Conservation (phyloP, 495 filamentous ascomycete species). For the Pyrenula massariospora region DNA sequence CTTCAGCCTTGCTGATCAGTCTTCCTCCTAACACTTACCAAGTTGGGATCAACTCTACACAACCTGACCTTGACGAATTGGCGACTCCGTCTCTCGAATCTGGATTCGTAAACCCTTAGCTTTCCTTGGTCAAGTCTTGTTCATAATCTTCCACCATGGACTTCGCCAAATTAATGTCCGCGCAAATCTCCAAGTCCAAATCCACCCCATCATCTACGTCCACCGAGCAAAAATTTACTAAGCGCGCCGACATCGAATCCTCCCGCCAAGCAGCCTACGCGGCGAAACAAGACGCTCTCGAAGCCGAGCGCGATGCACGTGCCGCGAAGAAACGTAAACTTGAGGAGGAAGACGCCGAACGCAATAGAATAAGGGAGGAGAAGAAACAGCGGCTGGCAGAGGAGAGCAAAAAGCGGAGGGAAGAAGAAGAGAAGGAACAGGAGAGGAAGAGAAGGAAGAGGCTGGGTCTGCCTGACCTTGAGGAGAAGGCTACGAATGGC, state of each 20-base stretch:
- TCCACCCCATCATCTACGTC: conserved; percentile 20
- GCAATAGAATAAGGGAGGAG: conserved; percentile 57
- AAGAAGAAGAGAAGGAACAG: conserved; percentile 52
- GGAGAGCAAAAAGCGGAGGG: conserved; percentile 54
- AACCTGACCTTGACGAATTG: too few relatives aligned
- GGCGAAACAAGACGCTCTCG: conserved; percentile 60
- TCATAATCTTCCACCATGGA: conserved; percentile 80
- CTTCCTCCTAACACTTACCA: too few relatives aligned
- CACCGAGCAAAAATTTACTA: conserved; percentile 58
- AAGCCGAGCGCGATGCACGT: conserved; percentile 53
- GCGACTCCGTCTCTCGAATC: too few relatives aligned
- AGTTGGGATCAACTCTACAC: too few relatives aligned
- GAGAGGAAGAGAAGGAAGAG: conserved; percentile 43
- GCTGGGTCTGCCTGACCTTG: conserved; percentile 63
- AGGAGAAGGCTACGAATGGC: conserved; percentile 25
- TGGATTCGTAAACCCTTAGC: too few relatives aligned
- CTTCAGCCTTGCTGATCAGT: too few relatives aligned
- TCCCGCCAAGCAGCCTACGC: conserved; percentile 70
- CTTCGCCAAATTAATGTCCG: conserved; percentile 83
- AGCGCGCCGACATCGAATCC: conserved; percentile 77
- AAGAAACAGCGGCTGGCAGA: conserved; percentile 73
- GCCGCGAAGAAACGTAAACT: conserved; percentile 68
- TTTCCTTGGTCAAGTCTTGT: too few relatives aligned
- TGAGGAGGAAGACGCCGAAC: conserved; percentile 75
- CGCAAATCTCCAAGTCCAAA: conserved; percentile 75